Percentiles rank a stretch among this genome's conserved stretches.
Conservation (phyloP, 1,139 yeast species). For the Wickerhamiella infanticola region DNA sequence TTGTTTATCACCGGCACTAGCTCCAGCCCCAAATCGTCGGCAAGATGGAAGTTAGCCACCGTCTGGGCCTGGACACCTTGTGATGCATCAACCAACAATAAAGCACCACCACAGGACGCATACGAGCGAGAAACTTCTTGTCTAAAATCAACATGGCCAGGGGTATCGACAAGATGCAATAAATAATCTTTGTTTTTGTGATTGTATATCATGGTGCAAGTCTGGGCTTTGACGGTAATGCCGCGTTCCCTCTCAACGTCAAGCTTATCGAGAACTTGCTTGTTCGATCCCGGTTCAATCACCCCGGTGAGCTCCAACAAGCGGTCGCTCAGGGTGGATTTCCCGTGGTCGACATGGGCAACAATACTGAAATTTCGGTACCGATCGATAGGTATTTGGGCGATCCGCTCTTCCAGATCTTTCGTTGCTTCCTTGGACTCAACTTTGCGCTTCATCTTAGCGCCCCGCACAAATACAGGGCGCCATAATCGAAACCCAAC, state of each 20-base stretch:
- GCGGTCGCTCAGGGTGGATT: conserved; percentile 80
- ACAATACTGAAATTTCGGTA: conserved; percentile 87
- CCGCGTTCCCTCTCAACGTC: conserved; percentile 95
- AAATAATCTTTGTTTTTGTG: conserved; percentile 61
- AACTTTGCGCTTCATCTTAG: background rate
- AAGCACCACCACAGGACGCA: conserved; percentile 93
- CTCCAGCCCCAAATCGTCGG: conserved; percentile 69
- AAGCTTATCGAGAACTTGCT: conserved; percentile 80
- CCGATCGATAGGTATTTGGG: conserved; percentile 55
- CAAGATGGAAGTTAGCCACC: conserved; percentile 85
- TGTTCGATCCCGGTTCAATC: conserved; percentile 54
- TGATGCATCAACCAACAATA: conserved; percentile 78
- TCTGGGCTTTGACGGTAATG: conserved; percentile 92
- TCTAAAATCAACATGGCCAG: conserved; percentile 94
- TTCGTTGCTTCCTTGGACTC: conserved; percentile 6
- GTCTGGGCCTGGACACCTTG: conserved; percentile 98
- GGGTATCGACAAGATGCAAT: conserved; percentile 86
- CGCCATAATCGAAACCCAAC: background rate
- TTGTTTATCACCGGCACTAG: conserved; percentile 84
- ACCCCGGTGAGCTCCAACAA: conserved; percentile 80
- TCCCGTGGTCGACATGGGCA: conserved; percentile 98
- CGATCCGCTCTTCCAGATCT: conserved; percentile 14
- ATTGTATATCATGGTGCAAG: conserved; percentile 80
- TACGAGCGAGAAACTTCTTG: conserved; percentile 88
- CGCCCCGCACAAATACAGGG: background rate